Conservation (phyloP, 352 stramenopile genomes). For the Globisporangium irregulare region DNA sequence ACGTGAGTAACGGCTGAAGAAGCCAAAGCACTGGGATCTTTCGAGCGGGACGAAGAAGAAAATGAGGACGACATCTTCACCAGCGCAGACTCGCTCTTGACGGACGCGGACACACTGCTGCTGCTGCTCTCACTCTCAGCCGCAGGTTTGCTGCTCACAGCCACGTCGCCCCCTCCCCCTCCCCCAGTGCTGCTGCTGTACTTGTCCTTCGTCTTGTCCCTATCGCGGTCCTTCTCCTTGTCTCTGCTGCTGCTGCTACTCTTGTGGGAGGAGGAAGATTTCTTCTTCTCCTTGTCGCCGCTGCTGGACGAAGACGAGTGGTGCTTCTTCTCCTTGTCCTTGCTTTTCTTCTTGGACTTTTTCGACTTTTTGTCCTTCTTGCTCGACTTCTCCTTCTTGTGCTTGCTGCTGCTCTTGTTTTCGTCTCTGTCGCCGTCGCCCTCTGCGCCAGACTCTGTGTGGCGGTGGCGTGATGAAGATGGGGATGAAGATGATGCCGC, state of each 20-base stretch:
- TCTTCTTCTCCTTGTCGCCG: constrained; percentile 35
- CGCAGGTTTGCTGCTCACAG: constrained; percentile 1
- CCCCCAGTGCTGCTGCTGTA: constrained; percentile 16
- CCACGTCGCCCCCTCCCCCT: neutral
- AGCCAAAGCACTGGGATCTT: neutral
- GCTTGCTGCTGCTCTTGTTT: constrained; percentile 24
- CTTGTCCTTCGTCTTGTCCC: constrained; percentile 23
- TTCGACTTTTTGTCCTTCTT: constrained; percentile 78
- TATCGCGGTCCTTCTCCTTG: constrained; percentile 18
- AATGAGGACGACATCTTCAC: neutral
- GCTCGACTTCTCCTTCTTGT: constrained; percentile 68
- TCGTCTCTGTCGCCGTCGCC: constrained; percentile 16
- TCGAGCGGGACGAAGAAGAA: constrained; percentile 8
- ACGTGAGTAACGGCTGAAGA: neutral
- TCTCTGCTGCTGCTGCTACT: constrained; percentile 28
- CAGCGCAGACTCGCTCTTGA: neutral
- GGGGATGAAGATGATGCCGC: constrained; percentile 3
- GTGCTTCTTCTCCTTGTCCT: constrained; percentile 33
- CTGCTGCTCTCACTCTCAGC: constrained; percentile 4
- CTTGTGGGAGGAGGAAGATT: constrained; percentile 20
- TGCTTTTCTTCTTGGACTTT: constrained; percentile 64
- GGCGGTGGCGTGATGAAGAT: constrained; percentile 8
- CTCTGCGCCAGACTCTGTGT: constrained; percentile 6
- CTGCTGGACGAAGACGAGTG: constrained; percentile 21
- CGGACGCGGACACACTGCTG: neutral